Base-by-base conservation (phyloP, 1,284 basidiomycete species). In the Phylloporus gajari region DNA sequence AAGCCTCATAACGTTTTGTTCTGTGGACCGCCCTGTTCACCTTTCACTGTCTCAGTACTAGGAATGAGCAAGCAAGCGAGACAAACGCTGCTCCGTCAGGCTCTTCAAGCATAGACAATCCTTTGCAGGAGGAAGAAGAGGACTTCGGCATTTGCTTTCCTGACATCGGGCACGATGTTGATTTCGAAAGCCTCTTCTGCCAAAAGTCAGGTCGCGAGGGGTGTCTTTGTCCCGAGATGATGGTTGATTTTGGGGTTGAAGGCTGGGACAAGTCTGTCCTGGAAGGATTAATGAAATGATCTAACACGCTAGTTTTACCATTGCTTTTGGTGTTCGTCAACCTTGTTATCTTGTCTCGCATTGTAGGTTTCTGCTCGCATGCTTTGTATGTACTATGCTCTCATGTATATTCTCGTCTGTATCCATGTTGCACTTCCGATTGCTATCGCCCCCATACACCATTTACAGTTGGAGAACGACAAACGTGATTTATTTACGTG, bases 181-280 rank as follows among this genome's bases (percentile, higher is more conserved):
- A 59, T 7, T 30, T 30, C 11, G 56, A 59, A 7, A 23, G 19
- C 17, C 9, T 59, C 30, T 59, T 59, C 21, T 32, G 21, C 30
- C 27, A 30, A 32, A 30, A 30, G 56, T 32, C 30, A 6, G 56
- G 56, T 19, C 56, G 56, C 56, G 56, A 59, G 30, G 56, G 56
- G 56, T 59, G 56, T 21, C 56, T 59, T 17, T 59, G 56, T 30
- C 56, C 56, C 56, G 56, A 59, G 56, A 32, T 59, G 56, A 59
- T 59, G 56, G 30, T 32, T 9, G 6, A 59, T 1, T 8, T 19
- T 15, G 56, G 30, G 5, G 30, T 59, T 12, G 51, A 56, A 15
- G 51, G 27, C 15, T 56, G 51, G 51, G 51, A 56, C n/a, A 56
- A 15, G 6, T 56, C n/a, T 56, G 5, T 15, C n/a, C 27, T 48